phyloP scores from a whole-genome alignment of 2,329 filamentous ascomycete species.

The Colletotrichum acutatum region DNA sequence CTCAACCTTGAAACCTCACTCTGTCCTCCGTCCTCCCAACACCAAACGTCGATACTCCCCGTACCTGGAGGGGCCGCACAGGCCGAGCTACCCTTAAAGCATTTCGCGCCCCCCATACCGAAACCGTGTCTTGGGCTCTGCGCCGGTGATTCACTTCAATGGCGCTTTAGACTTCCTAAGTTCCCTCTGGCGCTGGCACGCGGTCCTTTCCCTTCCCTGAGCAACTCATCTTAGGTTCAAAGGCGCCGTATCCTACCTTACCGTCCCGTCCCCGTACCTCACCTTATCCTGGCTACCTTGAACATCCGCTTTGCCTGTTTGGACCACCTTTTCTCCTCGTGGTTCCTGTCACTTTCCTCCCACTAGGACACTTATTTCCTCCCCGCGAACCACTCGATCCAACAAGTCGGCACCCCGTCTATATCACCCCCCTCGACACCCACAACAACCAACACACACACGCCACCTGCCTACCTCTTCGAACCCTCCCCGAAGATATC shows the following conservation, averaged over 20 bases:
- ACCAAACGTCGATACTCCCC: slow-evolving; percentile 26
- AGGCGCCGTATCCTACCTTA: not conserved
- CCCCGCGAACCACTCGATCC: slow-evolving; percentile 13
- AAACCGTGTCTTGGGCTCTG: slow-evolving; percentile 34
- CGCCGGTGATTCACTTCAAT: slow-evolving; percentile 33
- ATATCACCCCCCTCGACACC: slow-evolving; percentile 16
- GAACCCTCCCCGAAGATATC: not conserved
- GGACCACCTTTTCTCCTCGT: not conserved
- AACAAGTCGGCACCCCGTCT: slow-evolving; percentile 10
- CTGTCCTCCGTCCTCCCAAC: slow-evolving; percentile 16
- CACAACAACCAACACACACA: slow-evolving; percentile 31
- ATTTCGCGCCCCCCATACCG: slow-evolving; percentile 30
- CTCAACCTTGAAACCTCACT: slow-evolving; percentile 27
- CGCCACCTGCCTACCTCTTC: slow-evolving; percentile 17
- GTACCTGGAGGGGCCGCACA: slow-evolving; percentile 28
- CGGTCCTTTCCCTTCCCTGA: slow-evolving; percentile 19
- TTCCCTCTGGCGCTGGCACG: slow-evolving; percentile 23
- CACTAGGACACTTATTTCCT: not conserved
- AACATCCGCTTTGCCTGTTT: slow-evolving; percentile 9
- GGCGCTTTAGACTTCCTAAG: slow-evolving; percentile 30
- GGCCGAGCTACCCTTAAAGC: slow-evolving; percentile 31
- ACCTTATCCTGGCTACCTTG: not conserved
- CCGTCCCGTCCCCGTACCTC: not conserved
- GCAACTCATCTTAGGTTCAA: not conserved
- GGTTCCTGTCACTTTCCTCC: slow-evolving; percentile 15